Evolutionary conservation across 352 stramenopile species (phyloP).

Genomic region (Phytopythium chamaehyphon): DNA sequence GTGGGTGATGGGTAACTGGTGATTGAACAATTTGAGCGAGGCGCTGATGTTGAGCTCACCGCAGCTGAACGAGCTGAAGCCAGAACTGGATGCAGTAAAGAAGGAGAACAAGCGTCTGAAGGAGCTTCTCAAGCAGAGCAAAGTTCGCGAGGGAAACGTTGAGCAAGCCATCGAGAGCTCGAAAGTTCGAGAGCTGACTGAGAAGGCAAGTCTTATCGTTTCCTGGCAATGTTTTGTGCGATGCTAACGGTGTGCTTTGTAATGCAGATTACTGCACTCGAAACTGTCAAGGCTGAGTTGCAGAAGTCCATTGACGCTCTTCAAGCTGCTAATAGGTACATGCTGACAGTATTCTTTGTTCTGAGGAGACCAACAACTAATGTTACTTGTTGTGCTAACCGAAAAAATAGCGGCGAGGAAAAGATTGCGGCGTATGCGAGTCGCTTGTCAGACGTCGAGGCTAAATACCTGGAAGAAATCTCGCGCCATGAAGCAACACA

Average conservation of each 20-base stretch:
- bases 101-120: conserved; percentile 49
- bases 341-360: background rate
- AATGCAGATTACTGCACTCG: conserved; percentile 25
- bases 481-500: conserved; percentile 22
- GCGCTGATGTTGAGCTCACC: background rate
- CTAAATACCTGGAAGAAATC: conserved; percentile 28
- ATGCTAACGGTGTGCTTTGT: conserved; percentile 1
- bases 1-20: conserved; percentile 16
- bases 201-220: conserved; percentile 24
- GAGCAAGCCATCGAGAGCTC: conserved; percentile 26
- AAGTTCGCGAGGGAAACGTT: conserved; percentile 22
- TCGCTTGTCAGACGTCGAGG: conserved; percentile 29
- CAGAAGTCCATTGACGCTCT: conserved; percentile 28
- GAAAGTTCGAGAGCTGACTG: conserved; percentile 26
- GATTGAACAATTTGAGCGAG: background rate
- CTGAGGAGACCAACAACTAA: background rate
- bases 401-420: conserved; percentile 30
- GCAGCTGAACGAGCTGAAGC: conserved; percentile 63
- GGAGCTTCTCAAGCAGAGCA: conserved; percentile 38
- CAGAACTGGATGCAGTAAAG: conserved; percentile 36
- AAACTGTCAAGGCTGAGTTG: conserved; percentile 34
- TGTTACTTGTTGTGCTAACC: background rate
- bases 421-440: conserved; percentile 23
- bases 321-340: conserved; percentile 32
- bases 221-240: background rate